These are phyloP conservation scores for Drechslerella stenobrocha DNA, from an alignment of 2,329 filamentous ascomycete genomes.

Conservation along the genomic window DNA sequence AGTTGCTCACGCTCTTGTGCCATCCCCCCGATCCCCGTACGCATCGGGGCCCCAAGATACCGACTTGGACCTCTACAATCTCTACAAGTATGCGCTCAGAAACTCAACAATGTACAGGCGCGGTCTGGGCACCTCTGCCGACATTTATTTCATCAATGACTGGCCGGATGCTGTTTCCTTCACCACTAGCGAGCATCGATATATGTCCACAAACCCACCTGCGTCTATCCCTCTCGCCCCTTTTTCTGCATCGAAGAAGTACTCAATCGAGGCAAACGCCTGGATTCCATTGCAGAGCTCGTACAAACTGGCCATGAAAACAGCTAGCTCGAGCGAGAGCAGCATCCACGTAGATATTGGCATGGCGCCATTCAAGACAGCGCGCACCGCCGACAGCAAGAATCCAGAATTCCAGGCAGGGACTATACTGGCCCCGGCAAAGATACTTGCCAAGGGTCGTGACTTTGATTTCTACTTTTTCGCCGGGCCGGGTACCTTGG, in stretches of 20 bases:
- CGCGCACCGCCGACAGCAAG: background rate
- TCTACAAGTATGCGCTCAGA: conserved; percentile 4
- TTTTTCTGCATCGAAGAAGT: conserved; percentile 18
- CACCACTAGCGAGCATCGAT: conserved; percentile 1
- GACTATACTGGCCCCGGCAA: conserved; percentile 30
- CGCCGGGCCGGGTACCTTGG: conserved; percentile 25
- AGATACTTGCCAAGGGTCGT: conserved; percentile 22
- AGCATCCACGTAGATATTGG: conserved; percentile 28
- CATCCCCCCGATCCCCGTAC: conserved; percentile 16
- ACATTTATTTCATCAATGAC: conserved; percentile 44
- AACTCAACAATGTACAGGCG: conserved; percentile 11
- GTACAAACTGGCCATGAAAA: conserved; percentile 17
- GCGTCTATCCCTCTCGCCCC: background rate
- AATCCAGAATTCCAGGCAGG: conserved; percentile 21
- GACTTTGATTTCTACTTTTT: conserved; percentile 47
- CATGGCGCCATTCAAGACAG: conserved; percentile 30
- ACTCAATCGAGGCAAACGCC: conserved; percentile 27
- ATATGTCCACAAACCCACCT: conserved; percentile 30
- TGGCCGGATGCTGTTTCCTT: conserved; percentile 22
- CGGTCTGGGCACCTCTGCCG: conserved; percentile 38
- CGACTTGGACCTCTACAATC: conserved; percentile 1
- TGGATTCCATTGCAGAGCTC: conserved; percentile 38
- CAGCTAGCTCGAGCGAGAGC: conserved; percentile 7
- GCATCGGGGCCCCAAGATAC: background rate
- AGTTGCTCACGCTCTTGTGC: conserved; percentile 17